Base-by-base conservation (phyloP, 495 filamentous ascomycete genomes). In the Pyrenula massariospora region DNA sequence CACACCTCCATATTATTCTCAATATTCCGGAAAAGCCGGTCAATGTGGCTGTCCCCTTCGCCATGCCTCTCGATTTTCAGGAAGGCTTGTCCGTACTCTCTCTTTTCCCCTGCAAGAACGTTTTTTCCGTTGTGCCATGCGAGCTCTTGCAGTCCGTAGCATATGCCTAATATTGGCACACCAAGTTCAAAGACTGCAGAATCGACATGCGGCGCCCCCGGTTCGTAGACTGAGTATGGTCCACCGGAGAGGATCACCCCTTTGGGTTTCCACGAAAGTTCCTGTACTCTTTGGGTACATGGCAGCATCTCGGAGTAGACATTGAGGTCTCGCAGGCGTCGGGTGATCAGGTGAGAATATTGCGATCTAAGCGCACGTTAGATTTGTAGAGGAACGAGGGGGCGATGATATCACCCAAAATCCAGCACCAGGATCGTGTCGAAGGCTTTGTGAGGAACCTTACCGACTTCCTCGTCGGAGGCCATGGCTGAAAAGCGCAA, bases 221-320 rank as follows among this genome's bases (percentile, higher is more conserved):
- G 64, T 47, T 86, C 84, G 66, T 94, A 92, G 22, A 91, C 86
- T 0, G 79, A 83, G 67, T 82, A 86, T 0, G 86, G 86, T 50
- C 88, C 86, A 54, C 87, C 88, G 15, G 84, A 88, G 11, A 92
- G 74, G 50, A 88, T 84, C 59, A 90, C 78, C 63, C 90, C 91
- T 68, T 87, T 89, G 19, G 92, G 92, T 62, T 81, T 88, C 77
- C 78, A 96, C 22, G 73, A 60, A 12, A 97, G 79, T 52, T 94
- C 88, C 3, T 79, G 68, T 12, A 96, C 65, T 75, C 91, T 94
- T 56, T 85, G 82, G 55, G 89, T 96, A 75, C 92, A 96, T 24
- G 91, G 91, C 50, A 95, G 81, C 84, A 96, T 87, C 74, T 97
- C 92, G 48, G 81, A 82, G 76, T 87, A 96, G 67, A 97, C 79